These are phyloP conservation scores for Penicillium sp. DNA, from an alignment of 2,329 filamentous ascomycete genomes.

Conservation along the genomic window DNA sequence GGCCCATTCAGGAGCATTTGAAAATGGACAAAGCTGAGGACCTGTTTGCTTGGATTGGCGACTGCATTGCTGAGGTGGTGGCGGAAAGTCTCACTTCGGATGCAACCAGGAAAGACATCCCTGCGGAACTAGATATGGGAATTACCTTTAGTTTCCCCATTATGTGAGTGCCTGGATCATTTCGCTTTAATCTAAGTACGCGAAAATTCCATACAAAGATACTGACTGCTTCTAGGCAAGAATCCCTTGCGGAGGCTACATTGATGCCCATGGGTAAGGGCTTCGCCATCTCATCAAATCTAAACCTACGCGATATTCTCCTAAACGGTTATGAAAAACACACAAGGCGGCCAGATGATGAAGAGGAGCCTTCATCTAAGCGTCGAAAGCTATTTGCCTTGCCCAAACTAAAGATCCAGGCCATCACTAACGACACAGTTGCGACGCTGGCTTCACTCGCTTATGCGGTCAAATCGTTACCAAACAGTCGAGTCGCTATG, in stretches of 20 bases:
- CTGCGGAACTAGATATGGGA: slow-evolving; percentile 49
- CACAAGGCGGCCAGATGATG: slow-evolving; percentile 40
- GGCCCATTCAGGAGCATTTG: slow-evolving; percentile 56
- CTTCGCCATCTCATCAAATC: slow-evolving; percentile 56
- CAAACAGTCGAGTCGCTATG: slow-evolving; percentile 69
- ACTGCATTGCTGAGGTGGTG: slow-evolving; percentile 73
- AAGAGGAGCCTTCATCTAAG: slow-evolving; percentile 44
- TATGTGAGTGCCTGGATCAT: slow-evolving; percentile 38
- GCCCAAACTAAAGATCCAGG: slow-evolving; percentile 68
- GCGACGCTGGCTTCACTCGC: slow-evolving; percentile 76
- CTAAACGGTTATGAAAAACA: slow-evolving; percentile 56
- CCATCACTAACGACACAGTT: slow-evolving; percentile 80
- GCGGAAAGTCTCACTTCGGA: slow-evolving; percentile 49
- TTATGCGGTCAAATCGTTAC: slow-evolving; percentile 64
- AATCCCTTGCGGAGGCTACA: slow-evolving; percentile 54
- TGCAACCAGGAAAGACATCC: slow-evolving; percentile 38
- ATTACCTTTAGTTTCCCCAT: slow-evolving; percentile 54
- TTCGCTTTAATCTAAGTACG: no score
- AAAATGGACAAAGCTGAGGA: slow-evolving; percentile 69
- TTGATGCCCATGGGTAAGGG: slow-evolving; percentile 61
- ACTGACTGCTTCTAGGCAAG: slow-evolving; percentile 43
- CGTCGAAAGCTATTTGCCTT: slow-evolving; percentile 51
- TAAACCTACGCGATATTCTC: slow-evolving; percentile 56
- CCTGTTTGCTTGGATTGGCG: slow-evolving; percentile 78
- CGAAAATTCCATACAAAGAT: not conserved